Evolutionary conservation across 768 basidiomycete species (phyloP), one percentile per base, ranked within the genome.

Genomic region (Auricularia heimuer): DNA sequence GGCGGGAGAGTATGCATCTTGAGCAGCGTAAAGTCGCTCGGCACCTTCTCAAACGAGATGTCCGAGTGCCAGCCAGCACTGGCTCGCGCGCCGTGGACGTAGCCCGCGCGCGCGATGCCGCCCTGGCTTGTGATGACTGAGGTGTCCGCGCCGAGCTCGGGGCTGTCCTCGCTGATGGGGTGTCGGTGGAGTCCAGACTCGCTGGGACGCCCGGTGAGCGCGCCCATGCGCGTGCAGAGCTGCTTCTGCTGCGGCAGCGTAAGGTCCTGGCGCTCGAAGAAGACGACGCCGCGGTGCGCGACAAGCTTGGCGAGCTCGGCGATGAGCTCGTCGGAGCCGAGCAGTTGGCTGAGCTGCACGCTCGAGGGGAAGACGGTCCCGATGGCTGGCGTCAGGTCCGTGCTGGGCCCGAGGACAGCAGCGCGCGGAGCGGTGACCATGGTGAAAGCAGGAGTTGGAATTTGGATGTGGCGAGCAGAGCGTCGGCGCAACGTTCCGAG

Each of bases 31-130:
- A 83, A 86, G 71, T 86, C 85, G 3, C 82, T 80, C 4, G 86
- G 86, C 16, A 84, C 75, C 4, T 70, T 76, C 69, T 88, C 85
- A 68, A 86, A 88, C 1, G 84, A 82, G 68, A 86, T 84, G 70
- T 84, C 83, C 0, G 82, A 71, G 69, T 85, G 84, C 83, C 81
- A 82, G n/a, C 68, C 69, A 36, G 69, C 72, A 67, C 78, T 79
- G 18, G 80, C 80, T 21, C 78, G 76, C n/a, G 69, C 70, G 24
- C 67, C 71, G 34, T 68, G 66, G n/a, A 69, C 67, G 54, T 68
- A 71, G 14, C 75, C 77, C 0, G 77, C 76, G 18, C 74, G 72
- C 14, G 77, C 72, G 67, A 79, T 79, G 3, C 79, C 80, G 3
- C 75, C 74, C 45, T 74, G 71, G 3, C 78, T 81, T 0, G 81